Base-by-base conservation (phyloP, 495 filamentous ascomycete species). In the Neurospora sp. region DNA sequence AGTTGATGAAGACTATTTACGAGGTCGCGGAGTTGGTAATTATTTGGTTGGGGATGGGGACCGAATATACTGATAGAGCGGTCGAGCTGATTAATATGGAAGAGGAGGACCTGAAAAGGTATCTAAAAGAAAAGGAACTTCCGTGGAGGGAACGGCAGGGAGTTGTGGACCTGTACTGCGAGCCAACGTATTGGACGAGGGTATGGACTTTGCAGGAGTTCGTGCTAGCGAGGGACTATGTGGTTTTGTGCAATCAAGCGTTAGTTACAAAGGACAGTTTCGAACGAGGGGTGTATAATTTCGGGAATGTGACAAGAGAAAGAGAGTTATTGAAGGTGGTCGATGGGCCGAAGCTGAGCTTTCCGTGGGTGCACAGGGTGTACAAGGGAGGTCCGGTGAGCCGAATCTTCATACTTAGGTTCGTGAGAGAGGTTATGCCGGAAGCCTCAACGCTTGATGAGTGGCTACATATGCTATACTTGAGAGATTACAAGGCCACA, bases 61-160 rank as follows among this genome's bases (percentile, higher is more conserved):
- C 27, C 0, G 0, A 3, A 0, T 4, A 4, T 6, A 70, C 16
- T 7, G 35, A 38, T n/a, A 1, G 1, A 10, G 35, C n/a, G 0
- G 27, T 70, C 9, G 18, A 6, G 2, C 0, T 40, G 6, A 11
- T 70, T 0, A 10, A 12, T 18, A 12, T 40, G n/a, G 35, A 40
- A 41, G 12, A 1, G 2, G 5, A 3, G 3, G 6, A 18, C 9
- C 27, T 40, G 18, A 5, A 3, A 3, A 2, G 4, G 18, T 27
- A 8, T 16, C 0, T 38, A 0, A 1, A 4, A 2, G 6, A 39
- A 38, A 1, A 4, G 3, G 39, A n/a, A 4, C 31, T 23, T 10
- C 23, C 16, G 5, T 16, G 2, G 8, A 39, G 12, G 35, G 69
- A 40, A 37, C 6, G 20, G 2, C 0, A n/a, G 4, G 35, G 18